phyloP scores from a whole-genome alignment of 352 stramenopile genomes.

The Phytopythium kandeliae region DNA sequence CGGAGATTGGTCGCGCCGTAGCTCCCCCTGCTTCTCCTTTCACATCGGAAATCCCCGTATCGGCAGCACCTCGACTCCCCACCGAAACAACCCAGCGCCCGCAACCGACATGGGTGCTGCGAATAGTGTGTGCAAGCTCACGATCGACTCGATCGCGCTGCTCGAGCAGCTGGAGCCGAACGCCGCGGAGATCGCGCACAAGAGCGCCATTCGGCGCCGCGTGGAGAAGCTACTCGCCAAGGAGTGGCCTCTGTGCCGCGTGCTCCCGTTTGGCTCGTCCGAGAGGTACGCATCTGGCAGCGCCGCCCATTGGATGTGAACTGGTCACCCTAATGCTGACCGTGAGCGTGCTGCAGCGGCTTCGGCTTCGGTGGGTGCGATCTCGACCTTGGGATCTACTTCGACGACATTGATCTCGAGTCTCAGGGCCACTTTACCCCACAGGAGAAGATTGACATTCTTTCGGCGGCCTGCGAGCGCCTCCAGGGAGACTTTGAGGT shows the following conservation, averaged over 20 bases:
- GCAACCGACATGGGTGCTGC: slow-evolving; percentile 54
- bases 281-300: slow-evolving; percentile 54
- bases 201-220: slow-evolving; percentile 34
- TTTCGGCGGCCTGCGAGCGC: slow-evolving; percentile 37
- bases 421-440: slow-evolving; percentile 48
- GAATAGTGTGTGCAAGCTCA: slow-evolving; percentile 78
- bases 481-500: slow-evolving; percentile 48
- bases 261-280: slow-evolving; percentile 73
- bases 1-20: not conserved
- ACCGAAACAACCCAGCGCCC: not conserved
- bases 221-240: slow-evolving; percentile 46
- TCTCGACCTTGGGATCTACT: slow-evolving; percentile 79
- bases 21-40: not conserved
- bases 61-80: not conserved
- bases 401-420: slow-evolving; percentile 60
- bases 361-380: slow-evolving; percentile 76
- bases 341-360: slow-evolving; percentile 24
- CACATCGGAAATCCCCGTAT: not conserved
- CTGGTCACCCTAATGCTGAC: not conserved
- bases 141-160: slow-evolving; percentile 71
- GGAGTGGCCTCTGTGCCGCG: slow-evolving; percentile 55
- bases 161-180: slow-evolving; percentile 81
- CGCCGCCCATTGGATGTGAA: not conserved
- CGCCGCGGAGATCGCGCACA: slow-evolving; percentile 35
- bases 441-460: slow-evolving; percentile 52